These are phyloP conservation scores for Sphagnum magellanicum DNA, from an alignment of 228 moss, liverwort and hornwort species.

Conservation along the genomic window DNA sequence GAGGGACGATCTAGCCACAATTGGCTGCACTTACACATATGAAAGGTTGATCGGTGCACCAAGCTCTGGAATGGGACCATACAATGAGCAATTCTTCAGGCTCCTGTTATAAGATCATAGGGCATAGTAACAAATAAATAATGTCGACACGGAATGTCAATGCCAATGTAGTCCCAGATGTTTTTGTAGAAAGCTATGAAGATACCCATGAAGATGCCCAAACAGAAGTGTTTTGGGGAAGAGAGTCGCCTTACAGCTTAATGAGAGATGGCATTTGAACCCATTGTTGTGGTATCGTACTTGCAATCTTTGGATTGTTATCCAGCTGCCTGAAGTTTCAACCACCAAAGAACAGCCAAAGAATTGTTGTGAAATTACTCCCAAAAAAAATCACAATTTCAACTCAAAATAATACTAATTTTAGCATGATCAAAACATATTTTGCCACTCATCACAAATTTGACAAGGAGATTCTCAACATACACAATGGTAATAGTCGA, in stretches of 20 bases:
- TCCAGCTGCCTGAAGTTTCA: slow-evolving; percentile 58
- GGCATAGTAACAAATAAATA: too few species aligned
- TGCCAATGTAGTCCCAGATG: too few species aligned
- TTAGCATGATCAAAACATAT: not conserved
- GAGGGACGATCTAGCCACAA: too few species aligned
- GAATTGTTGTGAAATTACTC: not conserved
- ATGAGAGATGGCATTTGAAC: slow-evolving; percentile 24
- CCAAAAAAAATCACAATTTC: not conserved
- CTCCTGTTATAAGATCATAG: slow-evolving; percentile 33
- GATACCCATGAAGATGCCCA: too few species aligned
- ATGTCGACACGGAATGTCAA: too few species aligned
- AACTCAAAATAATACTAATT: not conserved
- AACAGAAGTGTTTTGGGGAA: not conserved
- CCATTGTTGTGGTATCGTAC: slow-evolving; percentile 29
- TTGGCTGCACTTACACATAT: slow-evolving; percentile 25
- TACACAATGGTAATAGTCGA: slow-evolving; percentile 50
- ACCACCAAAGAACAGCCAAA: not conserved
- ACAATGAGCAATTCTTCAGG: slow-evolving; percentile 51
- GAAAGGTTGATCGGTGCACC: slow-evolving; percentile 17
- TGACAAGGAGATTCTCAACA: slow-evolving; percentile 6
- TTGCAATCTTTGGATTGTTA: slow-evolving; percentile 40
- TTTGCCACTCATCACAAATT: too few species aligned
- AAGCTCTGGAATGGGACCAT: slow-evolving; percentile 34
- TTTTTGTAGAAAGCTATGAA: too few species aligned
- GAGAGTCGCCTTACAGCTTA: slow-evolving; percentile 50